phyloP scores from a whole-genome alignment of 2,329 filamentous ascomycete species.

The Hypocrella siamensis region DNA sequence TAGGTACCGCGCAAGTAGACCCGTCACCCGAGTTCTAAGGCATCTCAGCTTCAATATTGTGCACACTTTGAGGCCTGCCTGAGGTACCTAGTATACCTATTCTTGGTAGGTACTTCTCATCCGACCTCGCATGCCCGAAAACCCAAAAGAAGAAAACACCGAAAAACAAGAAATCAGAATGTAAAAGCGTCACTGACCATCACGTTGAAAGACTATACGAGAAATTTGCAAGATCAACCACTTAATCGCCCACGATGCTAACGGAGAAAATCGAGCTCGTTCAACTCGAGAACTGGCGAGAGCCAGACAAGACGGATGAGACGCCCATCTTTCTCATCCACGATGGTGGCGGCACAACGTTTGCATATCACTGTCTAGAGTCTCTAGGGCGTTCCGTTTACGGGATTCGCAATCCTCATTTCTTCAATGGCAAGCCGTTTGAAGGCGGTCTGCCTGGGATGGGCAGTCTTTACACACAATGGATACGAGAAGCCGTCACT shows the following conservation, averaged over 20 bases:
- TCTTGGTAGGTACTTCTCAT: too few relatives aligned
- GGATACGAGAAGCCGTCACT: conserved; percentile 24
- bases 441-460: conserved; percentile 37
- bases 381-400: conserved; percentile 31
- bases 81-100: too few relatives aligned
- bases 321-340: conserved; percentile 41
- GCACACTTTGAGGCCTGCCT: too few relatives aligned
- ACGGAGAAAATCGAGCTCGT: conserved; percentile 14
- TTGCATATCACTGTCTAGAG: conserved; percentile 38
- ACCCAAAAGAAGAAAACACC: too few relatives aligned
- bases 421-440: conserved; percentile 29
- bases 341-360: conserved; percentile 45
- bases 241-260: neutral
- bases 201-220: too few relatives aligned
- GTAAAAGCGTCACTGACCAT: too few relatives aligned
- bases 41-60: too few relatives aligned
- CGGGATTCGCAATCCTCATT: conserved; percentile 39
- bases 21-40: too few relatives aligned
- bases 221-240: too few relatives aligned
- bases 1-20: too few relatives aligned
- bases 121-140: too few relatives aligned
- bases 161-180: too few relatives aligned
- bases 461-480: conserved; percentile 31
- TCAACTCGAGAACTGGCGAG: conserved; percentile 17
- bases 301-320: conserved; percentile 6